Base-by-base conservation (phyloP, 495 filamentous ascomycete genomes). In the Tetracladium marchalianum region DNA sequence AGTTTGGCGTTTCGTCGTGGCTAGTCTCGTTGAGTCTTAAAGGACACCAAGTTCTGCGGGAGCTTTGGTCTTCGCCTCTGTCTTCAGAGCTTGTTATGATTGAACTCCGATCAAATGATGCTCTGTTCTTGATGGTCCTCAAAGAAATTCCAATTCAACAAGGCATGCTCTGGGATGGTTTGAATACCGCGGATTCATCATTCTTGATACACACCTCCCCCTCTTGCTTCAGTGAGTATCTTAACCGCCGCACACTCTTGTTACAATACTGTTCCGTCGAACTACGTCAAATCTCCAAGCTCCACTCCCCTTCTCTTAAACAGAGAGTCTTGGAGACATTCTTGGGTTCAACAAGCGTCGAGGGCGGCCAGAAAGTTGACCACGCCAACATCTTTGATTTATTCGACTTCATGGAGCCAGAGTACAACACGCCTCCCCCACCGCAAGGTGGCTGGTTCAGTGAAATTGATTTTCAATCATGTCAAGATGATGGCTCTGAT, bases 321-420 rank as follows among this genome's bases (percentile, higher is more conserved):
- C 71, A 82, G 37, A 72, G 78, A n/a, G 80, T 92, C 4, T 76
- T 93, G 34, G 81, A 85, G 13, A 81, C 85, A 0, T 66, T 97
- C 31, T 73, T 86, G 16, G 93, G 93, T 18, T 78, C 73, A 47
- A 84, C 88, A 5, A 69, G 69, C 5, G 46, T 76, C 19, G 76
- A 83, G 0, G 74, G 75, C 31, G 76, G 79, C 8, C 74, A 82
- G 35, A 67, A 74, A n/a, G 54, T 80, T 22, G 57, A 64, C 11
- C 83, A 85, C 39, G 73, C 80, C 4, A 84, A 81, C 5, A 73
- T 97, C 11, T 93, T 96, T 62, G 93, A 96, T 52, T 75, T 96
- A 16, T 88, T 95, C 46, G 93, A 97, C 64, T 95, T 97, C 46
- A 71, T 88, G 27, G 81, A 89, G 45, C 62, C 86, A 7, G 80